Conservation (phyloP, 768 basidiomycete genomes). For the Suillus bovinus region DNA sequence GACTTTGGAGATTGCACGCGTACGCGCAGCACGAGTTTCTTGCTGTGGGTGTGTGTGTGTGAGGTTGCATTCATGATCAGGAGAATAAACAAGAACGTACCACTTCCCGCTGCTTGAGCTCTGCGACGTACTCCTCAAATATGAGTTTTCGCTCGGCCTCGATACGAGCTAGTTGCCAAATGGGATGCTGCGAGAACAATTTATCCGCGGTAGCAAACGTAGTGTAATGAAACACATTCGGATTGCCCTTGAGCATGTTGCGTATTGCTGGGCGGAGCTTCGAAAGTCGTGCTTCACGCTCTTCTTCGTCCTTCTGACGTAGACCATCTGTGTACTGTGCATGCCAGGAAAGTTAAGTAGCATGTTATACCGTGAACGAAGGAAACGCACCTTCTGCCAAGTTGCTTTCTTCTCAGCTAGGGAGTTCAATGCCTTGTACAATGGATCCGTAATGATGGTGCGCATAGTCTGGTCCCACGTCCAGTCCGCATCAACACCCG, state of each 20-base stretch:
- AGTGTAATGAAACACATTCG: slow-evolving; percentile 88
- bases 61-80: slow-evolving; percentile 11
- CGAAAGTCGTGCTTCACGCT: slow-evolving; percentile 77
- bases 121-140: slow-evolving; percentile 89
- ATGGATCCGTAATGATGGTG: slow-evolving; percentile 95
- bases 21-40: slow-evolving; percentile 74
- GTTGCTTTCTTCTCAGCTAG: slow-evolving; percentile 92
- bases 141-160: slow-evolving; percentile 85
- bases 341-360: slow-evolving; percentile 14
- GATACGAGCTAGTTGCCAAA: slow-evolving; percentile 86
- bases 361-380: neutral
- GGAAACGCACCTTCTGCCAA: slow-evolving; percentile 80
- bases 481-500: slow-evolving; percentile 89
- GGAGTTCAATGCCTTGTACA: slow-evolving; percentile 92
- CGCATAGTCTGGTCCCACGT: slow-evolving; percentile 99
- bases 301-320: slow-evolving; percentile 82
- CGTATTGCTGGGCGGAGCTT: slow-evolving; percentile 86
- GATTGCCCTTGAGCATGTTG: slow-evolving; percentile 85
- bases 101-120: slow-evolving; percentile 87
- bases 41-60: slow-evolving; percentile 45
- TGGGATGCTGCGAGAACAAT: slow-evolving; percentile 82
- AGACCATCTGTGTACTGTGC: slow-evolving; percentile 69
- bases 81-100: slow-evolving; percentile 44
- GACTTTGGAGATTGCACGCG: slow-evolving; percentile 81
- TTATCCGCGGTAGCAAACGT: slow-evolving; percentile 89